phyloP scores from a whole-genome alignment of 73 alveolate species.

The Paramecium sonneborni region DNA sequence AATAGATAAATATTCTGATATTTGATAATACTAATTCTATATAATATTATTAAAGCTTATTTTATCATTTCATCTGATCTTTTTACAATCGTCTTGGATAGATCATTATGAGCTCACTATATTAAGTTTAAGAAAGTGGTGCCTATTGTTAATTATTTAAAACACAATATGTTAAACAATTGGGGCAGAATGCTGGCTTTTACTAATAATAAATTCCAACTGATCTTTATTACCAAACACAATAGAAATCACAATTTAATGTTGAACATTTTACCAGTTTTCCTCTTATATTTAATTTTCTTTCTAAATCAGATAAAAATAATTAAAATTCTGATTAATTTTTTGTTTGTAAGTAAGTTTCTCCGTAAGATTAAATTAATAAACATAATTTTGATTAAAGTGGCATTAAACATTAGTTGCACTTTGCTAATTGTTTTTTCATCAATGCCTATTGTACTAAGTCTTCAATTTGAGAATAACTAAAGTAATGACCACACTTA shows the following conservation, averaged over 20 bases:
- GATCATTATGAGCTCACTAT: too few species aligned
- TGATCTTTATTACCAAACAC: too few species aligned
- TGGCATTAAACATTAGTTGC: not conserved
- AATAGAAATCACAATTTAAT: too few species aligned
- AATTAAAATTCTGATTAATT: not conserved
- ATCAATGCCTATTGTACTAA: not conserved
- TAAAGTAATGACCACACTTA: not conserved
- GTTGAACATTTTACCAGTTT: not conserved
- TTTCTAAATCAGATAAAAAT: not conserved
- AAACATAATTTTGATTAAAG: not conserved
- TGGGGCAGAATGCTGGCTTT: too few species aligned
- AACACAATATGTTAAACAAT: too few species aligned
- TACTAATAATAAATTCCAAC: too few species aligned
- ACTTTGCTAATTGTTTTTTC: not conserved
- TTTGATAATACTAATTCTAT: not conserved
- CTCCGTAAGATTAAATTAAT: not conserved
- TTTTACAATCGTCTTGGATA: too few species aligned
- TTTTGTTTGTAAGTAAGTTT: not conserved
- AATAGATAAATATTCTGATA: not conserved
- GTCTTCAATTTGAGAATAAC: not conserved
- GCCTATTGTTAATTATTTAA: too few species aligned
- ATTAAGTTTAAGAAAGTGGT: too few species aligned
- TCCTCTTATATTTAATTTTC: not conserved
- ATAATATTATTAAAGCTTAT: too few species aligned
- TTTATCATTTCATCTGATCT: too few species aligned